phyloP scores from a whole-genome alignment of 441 rosid species.

The Capsella rubella region DNA sequence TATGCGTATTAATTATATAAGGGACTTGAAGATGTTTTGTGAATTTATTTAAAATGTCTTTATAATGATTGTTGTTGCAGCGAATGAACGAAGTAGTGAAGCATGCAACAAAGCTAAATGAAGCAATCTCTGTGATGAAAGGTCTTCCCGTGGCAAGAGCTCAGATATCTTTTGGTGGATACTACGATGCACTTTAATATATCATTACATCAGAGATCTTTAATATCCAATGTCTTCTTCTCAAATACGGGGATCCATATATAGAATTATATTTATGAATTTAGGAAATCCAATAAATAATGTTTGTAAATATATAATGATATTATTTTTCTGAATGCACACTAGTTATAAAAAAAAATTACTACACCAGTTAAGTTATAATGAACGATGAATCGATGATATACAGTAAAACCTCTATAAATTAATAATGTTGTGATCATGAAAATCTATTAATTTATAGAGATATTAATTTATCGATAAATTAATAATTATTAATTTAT shows the following conservation, averaged over 20 bases:
- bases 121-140: conserved; percentile 71
- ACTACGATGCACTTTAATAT: conserved; percentile 51
- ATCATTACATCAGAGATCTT: not conserved
- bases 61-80: conserved; percentile 45
- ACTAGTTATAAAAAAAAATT: not conserved
- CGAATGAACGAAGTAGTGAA: conserved; percentile 68
- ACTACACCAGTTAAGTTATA: not conserved
- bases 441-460: no score
- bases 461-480: no score
- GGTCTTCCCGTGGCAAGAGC: conserved; percentile 78
- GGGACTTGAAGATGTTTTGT: not conserved
- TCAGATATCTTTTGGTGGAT: conserved; percentile 77
- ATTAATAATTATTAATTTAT: no score
- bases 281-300: conserved; percentile 10
- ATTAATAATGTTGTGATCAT: no score
- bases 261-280: not conserved
- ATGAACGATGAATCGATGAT: not conserved
- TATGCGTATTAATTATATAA: not conserved
- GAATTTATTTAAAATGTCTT: no score
- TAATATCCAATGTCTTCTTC: conserved; percentile 4
- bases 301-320: conserved; percentile 12
- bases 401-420: no score
- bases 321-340: not conserved
- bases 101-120: conserved; percentile 70
- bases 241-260: not conserved